Evolutionary conservation across 306 rosid species (phyloP).

Genomic region (Gleditsia sinensis): DNA sequence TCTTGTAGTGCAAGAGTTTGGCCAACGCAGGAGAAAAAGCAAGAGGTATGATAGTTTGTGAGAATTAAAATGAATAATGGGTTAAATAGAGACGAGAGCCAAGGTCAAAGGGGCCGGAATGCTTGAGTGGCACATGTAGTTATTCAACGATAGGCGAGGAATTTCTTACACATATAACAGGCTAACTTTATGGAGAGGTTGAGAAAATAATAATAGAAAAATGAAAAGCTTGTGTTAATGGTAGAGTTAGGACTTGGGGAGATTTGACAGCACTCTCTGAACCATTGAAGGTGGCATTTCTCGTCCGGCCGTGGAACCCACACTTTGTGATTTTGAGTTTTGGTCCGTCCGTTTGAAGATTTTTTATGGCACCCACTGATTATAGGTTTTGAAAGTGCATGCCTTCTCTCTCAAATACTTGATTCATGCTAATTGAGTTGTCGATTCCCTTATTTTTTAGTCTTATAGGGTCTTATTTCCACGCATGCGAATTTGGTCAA

Average conservation of each 20-base stretch:
- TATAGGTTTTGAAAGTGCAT: slow-evolving; percentile 19
- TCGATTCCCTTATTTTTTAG: slow-evolving; percentile 26
- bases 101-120: slow-evolving; percentile 43
- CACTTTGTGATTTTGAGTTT: slow-evolving; percentile 22
- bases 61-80: slow-evolving; percentile 23
- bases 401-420: slow-evolving; percentile 20
- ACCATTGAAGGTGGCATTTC: slow-evolving; percentile 53
- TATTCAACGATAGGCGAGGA: slow-evolving; percentile 21
- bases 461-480: neutral
- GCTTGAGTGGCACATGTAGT: slow-evolving; percentile 14
- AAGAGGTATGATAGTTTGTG: neutral
- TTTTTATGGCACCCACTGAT: slow-evolving; percentile 37
- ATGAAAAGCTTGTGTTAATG: slow-evolving; percentile 25
- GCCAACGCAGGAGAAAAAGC: neutral
- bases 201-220: neutral
- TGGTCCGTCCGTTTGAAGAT: slow-evolving; percentile 45
- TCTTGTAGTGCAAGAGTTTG: slow-evolving; percentile 6
- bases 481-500: neutral
- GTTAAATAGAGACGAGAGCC: slow-evolving; percentile 35
- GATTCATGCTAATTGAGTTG: neutral
- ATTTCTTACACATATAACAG: neutral
- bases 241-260: neutral
- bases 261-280: slow-evolving; percentile 8
- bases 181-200: neutral
- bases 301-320: slow-evolving; percentile 34